Evolutionary conservation across 2,329 filamentous ascomycete species (phyloP), one percentile per base, ranked within the genome.

Genomic region (Trichoderma pleuroti): DNA sequence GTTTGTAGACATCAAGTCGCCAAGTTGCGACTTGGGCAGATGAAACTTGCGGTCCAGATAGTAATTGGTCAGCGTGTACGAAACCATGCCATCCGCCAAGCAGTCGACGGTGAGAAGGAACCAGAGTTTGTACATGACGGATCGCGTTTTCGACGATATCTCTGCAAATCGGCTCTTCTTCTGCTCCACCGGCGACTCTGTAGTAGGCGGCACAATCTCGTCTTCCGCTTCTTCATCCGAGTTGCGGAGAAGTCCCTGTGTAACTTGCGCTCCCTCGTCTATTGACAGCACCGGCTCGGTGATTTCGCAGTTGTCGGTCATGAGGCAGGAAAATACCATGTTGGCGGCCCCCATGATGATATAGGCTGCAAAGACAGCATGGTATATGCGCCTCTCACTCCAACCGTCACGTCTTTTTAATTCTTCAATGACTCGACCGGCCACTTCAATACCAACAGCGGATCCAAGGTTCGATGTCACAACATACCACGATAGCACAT

Each of bases 401-500:
- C 86, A 88, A 3, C 83, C 84, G 7, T 85, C 79, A 10, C 73
- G 74, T 36, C 81, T 78, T 54, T 81, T 81, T 16, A 90, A 78
- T 39, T 74, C 82, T 70, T 86, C 82, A 32, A 90, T 80, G 56
- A 87, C 78, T 56, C 85, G 78, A 1, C 88, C 88, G 0, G 85
- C 83, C 2, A 83, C 72, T 73, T 86, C 87, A 9, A 83, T 87
- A 3, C 88, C 88, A 6, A 84, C 74, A 0, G 86, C 83, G 0
- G 86, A 86, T 1, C 87, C 88, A 2, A 89, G 79, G n/a, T 84
- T 84, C 0, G 87, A 85, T 3, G 81, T 82, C 18, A 86, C 88
- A 52, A 90, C 85, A 74, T 92, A 90, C 90, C 90, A 92, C 10
- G 87, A 85, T 71, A 91, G 81, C n/a, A 92, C 88, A 77, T 91